Evolutionary conservation across 2,329 filamentous ascomycete genomes (phyloP).

Genomic region (Mollisiaceae sp.): DNA sequence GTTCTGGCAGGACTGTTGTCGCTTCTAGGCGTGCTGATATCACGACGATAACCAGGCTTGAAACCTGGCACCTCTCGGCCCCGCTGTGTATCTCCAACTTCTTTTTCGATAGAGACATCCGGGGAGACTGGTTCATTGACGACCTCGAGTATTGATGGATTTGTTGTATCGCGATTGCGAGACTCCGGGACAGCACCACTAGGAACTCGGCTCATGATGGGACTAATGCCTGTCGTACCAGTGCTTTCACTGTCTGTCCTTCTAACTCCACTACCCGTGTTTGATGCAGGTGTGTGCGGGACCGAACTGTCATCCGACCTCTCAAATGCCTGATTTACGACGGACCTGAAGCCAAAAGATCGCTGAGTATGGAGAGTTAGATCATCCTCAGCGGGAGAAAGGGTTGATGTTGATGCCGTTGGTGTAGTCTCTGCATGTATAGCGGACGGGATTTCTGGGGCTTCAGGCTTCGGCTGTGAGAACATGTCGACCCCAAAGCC

Average conservation of each 20-base stretch:
- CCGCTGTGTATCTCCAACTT: constrained; percentile 22
- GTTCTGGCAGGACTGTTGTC: constrained; percentile 66
- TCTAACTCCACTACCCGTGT: constrained; percentile 52
- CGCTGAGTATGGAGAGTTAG: constrained; percentile 54
- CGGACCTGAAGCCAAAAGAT: constrained; percentile 60
- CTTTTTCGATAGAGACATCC: constrained; percentile 15
- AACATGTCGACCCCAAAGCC: constrained; percentile 65
- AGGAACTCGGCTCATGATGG: constrained; percentile 64
- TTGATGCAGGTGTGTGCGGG: constrained; percentile 57
- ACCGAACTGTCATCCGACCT: constrained; percentile 55
- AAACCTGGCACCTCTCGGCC: constrained; percentile 44
- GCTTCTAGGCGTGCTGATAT: constrained; percentile 61
- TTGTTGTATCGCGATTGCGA: constrained; percentile 45
- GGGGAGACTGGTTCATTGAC: constrained; percentile 42
- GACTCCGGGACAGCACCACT: constrained; percentile 46
- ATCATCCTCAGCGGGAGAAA: constrained; percentile 21
- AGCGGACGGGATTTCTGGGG: constrained; percentile 11
- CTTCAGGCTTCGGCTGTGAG: constrained; percentile 38
- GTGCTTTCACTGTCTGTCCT: constrained; percentile 68
- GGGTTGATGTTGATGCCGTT: constrained; percentile 7
- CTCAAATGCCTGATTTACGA: constrained; percentile 70
- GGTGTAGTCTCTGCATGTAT: constrained; percentile 22
- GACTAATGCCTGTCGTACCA: constrained; percentile 55
- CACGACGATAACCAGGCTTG: constrained; percentile 59
- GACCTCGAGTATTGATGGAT: constrained; percentile 62